Conservation (phyloP, 805 yeast genomes). For the Danielozyma ontarioensis region DNA sequence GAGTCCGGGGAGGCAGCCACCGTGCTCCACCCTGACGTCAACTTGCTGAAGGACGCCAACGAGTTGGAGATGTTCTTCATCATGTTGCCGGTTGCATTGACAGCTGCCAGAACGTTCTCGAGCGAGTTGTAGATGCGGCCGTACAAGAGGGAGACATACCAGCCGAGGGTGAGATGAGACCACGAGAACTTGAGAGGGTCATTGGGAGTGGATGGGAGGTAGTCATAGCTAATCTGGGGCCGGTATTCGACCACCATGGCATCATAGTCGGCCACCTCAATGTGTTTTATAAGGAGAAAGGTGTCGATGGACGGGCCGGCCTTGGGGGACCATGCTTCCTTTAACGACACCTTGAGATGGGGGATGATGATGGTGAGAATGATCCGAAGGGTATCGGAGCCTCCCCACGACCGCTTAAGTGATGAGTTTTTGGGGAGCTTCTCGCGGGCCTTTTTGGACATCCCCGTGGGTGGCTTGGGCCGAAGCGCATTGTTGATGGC, state of each 20-base stretch:
- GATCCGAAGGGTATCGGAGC: slow-evolving; percentile 42
- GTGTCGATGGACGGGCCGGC: slow-evolving; percentile 16
- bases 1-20: slow-evolving; percentile 4
- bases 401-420: slow-evolving; percentile 52
- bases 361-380: slow-evolving; percentile 39
- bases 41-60: slow-evolving; percentile 31
- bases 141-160: slow-evolving; percentile 71
- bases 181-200: slow-evolving; percentile 51
- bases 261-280: slow-evolving; percentile 33
- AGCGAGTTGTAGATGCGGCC: slow-evolving; percentile 42
- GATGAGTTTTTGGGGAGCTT: slow-evolving; percentile 49
- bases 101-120: slow-evolving; percentile 13
- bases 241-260: slow-evolving; percentile 14
- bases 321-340: slow-evolving; percentile 20
- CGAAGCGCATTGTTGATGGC: slow-evolving; percentile 38
- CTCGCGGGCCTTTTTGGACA: slow-evolving; percentile 52
- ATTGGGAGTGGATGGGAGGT: slow-evolving; percentile 37
- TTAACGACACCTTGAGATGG: slow-evolving; percentile 21
- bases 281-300: slow-evolving; percentile 31
- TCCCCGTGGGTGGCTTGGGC: slow-evolving; percentile 53
- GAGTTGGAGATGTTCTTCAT: slow-evolving; percentile 36
- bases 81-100: slow-evolving; percentile 22
- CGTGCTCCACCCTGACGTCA: slow-evolving; percentile 32
- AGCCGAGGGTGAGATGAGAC: slow-evolving; percentile 61
- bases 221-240: slow-evolving; percentile 35